Base-by-base conservation (phyloP, 2,329 filamentous ascomycete genomes). In the Acrocalymma vagum region DNA sequence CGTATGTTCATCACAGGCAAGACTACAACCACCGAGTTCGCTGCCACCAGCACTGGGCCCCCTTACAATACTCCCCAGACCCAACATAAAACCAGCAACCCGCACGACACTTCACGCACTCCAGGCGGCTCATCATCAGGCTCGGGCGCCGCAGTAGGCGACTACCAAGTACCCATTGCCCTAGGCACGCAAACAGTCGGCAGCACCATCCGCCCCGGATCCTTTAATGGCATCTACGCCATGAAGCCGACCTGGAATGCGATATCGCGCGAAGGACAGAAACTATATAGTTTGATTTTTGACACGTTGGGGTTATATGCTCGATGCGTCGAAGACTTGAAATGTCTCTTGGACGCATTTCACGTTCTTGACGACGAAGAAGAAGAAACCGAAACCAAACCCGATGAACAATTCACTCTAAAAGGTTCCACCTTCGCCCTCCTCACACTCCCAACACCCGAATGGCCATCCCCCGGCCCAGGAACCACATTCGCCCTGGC, bases 81-180 rank as follows among this genome's bases (percentile, higher is more conserved):
- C n/a, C n/a, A n/a, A n/a, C n/a, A n/a, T n/a, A 73, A 72, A 34
- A 84, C 82, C 1, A 59, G 65, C 3, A 88, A 88, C 58, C 82
- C 85, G 0, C 78, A 81, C 45, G 70, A 78, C 44, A 44, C 68
- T 0, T 45, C 42, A 0, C 73, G 77, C 4, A 87, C 85, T 0
- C 85, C 85, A 0, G 85, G 85, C 1, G 85, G 85, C 29, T 87
- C 84, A 0, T 87, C 83, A 0, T 82, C 83, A 0, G 85, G 86
- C 0, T 87, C 84, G 0, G 85, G 75, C 0, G 84, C 85, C 0
- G 84, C 82, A 0, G 84, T 88, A 0, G 84, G 72, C 6, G 85
- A 88, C 48, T 78, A 79, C 36, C 85, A 88, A 48, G 78, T 77
- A 0, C 81, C 84, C 0, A 55, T 88, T 9, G 77, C 71, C 0